These are phyloP conservation scores for Detonula confervacea DNA, from an alignment of 352 stramenopile genomes.

Conservation along the genomic window DNA sequence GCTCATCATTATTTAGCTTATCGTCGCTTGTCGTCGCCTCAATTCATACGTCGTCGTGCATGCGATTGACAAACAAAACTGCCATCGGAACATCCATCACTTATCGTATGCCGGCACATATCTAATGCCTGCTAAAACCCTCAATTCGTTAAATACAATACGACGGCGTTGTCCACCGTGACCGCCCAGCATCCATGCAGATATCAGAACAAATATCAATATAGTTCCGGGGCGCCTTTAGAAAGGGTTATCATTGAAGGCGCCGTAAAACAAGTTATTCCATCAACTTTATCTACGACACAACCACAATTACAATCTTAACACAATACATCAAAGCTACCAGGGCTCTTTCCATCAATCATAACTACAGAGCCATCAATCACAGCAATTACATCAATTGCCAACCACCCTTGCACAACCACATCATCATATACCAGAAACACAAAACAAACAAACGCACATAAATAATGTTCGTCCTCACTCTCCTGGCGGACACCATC, in stretches of 20 bases:
- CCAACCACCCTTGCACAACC: too few species aligned
- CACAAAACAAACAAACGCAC: too few species aligned
- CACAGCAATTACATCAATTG: background rate
- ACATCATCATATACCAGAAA: too few species aligned
- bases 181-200: constrained; percentile 9
- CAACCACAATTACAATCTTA: background rate
- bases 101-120: background rate
- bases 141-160: too few species aligned
- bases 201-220: background rate
- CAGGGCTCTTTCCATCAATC: background rate
- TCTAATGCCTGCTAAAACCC: background rate
- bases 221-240: constrained; percentile 39
- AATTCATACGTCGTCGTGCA: too few species aligned
- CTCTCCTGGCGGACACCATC: constrained; percentile 72
- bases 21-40: too few species aligned
- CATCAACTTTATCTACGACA: background rate
- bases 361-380: background rate
- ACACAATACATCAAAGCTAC: background rate
- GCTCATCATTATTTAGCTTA: too few species aligned
- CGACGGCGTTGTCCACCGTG: background rate
- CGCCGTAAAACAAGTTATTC: constrained; percentile 2
- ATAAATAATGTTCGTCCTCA: constrained; percentile 79
- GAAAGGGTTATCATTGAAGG: constrained; percentile 40
- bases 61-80: too few species aligned
- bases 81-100: too few species aligned